Evolutionary conservation across 768 basidiomycete genomes (phyloP).

Genomic region (Pleurotus salmoneostramineus): DNA sequence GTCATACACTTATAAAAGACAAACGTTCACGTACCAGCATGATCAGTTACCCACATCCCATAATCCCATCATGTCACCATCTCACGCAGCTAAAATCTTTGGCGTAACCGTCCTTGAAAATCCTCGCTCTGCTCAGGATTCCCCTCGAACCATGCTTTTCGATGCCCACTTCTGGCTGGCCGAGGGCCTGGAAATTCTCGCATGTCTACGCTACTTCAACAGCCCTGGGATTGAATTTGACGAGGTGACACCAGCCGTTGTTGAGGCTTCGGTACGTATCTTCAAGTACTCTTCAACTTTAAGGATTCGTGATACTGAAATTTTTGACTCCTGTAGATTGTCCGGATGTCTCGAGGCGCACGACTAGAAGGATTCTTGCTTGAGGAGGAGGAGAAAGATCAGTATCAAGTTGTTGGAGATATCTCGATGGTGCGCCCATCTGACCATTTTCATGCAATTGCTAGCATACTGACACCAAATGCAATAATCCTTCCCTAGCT

Average conservation of each 20-base stretch:
- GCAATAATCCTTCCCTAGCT: no score
- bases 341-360: background rate
- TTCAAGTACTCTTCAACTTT: background rate
- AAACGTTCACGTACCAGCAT: no score
- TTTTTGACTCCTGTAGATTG: background rate
- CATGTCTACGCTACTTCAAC: background rate
- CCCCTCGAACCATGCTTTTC: constrained; percentile 20
- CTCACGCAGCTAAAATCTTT: background rate
- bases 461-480: no score
- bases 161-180: background rate
- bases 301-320: background rate
- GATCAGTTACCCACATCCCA: no score
- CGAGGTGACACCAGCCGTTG: background rate
- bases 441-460: no score
- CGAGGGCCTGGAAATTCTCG: background rate
- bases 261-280: background rate
- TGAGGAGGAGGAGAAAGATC: no score
- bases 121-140: background rate
- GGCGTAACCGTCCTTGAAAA: background rate
- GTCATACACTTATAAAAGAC: no score
- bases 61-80: no score
- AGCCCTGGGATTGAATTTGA: background rate
- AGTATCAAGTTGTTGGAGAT: no score
- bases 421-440: no score
- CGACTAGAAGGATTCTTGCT: no score